Evolutionary conservation across 192 early-diverging fungal genomes (phyloP).

Genomic region (Globomyces pollinis-pini): DNA sequence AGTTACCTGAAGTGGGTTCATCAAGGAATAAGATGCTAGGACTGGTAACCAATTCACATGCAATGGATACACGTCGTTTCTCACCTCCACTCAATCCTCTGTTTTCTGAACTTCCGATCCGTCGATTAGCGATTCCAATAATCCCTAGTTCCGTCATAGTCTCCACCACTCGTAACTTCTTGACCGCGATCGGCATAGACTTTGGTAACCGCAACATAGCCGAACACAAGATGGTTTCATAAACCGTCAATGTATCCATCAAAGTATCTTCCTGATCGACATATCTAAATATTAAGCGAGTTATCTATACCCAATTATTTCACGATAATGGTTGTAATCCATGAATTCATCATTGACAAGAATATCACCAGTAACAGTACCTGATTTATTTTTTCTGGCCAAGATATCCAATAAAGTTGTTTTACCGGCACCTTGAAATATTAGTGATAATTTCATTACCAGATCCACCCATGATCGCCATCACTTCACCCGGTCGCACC

Average conservation of each 20-base stretch:
- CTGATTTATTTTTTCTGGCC: conserved; percentile 70
- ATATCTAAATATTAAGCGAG: conserved; percentile 22
- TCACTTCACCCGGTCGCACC: conserved; percentile 75
- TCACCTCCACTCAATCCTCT: conserved; percentile 91
- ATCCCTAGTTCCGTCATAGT: conserved; percentile 84
- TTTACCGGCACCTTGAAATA: conserved; percentile 88
- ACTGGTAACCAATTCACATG: conserved; percentile 84
- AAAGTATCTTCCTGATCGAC: conserved; percentile 90
- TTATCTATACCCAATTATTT: conserved; percentile 38
- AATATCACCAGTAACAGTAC: conserved; percentile 66
- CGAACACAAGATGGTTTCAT: conserved; percentile 84
- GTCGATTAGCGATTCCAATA: conserved; percentile 67
- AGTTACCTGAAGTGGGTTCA: conserved; percentile 47
- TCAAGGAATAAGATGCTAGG: conserved; percentile 85
- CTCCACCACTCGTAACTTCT: conserved; percentile 44
- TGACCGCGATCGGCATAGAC: conserved; percentile 45
- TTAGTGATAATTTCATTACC: too few relatives aligned
- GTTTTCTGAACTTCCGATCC: conserved; percentile 58
- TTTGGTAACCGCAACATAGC: conserved; percentile 74
- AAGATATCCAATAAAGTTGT: conserved; percentile 87
- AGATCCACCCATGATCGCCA: conserved; percentile 89
- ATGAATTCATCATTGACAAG: conserved; percentile 71
- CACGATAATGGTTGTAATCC: conserved; percentile 47
- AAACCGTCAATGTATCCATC: conserved; percentile 79
- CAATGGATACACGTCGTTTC: conserved; percentile 86